Base-by-base conservation (phyloP, 768 basidiomycete genomes). In the Dioszegia aurantiaca region DNA sequence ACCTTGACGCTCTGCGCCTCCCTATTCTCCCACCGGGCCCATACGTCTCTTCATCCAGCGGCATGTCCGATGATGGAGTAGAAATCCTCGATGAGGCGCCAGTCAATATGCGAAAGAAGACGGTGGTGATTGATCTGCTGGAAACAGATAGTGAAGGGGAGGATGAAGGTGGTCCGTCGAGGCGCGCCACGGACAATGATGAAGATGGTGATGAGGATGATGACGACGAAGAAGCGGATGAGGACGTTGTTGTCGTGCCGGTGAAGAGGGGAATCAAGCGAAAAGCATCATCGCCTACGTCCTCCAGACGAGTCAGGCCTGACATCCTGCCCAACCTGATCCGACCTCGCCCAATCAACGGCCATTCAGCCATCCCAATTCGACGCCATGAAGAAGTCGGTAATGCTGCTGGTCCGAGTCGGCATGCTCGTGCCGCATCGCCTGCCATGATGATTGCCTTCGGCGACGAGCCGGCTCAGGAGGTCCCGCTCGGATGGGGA, bases 41-140 rank as follows among this genome's bases (percentile, higher is more conserved):
- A 31, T 44, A 44, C 28, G 12, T 43, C 27, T 45, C 53, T 4
- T 43, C 51, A 14, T 27, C 36, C 19, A 23, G 17, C 36, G 41
- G 27, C 16, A 44, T 36, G 41, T 1, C 12, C 24, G 39, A 30
- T 30, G 49, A 40, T 21, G 51, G 40, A 30, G 12, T 55, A 3
- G 54, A 44, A 26, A 39, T 44, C 10, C 28, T 59, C 9, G 30
- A 45, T 3, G 49, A 59, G 19, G 58, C 49, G 27, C 58, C 58
- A 17, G 19, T 14, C 40, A 37, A 52, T 28, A 30, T 59, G 40
- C 26, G 31, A 21, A 52, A 45, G 43, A 39, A 24, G 40, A 42
- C 11, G 30, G 26, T 39, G 10, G 14, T 47, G 12, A 56, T 44
- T 56, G 55, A 47, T 27, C 19, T 47, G 3, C 2, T 37, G 21